Evolutionary conservation across 2,329 filamentous ascomycete genomes (phyloP), one percentile per base, ranked within the genome.

Genomic region (Orbilia quercus): DNA sequence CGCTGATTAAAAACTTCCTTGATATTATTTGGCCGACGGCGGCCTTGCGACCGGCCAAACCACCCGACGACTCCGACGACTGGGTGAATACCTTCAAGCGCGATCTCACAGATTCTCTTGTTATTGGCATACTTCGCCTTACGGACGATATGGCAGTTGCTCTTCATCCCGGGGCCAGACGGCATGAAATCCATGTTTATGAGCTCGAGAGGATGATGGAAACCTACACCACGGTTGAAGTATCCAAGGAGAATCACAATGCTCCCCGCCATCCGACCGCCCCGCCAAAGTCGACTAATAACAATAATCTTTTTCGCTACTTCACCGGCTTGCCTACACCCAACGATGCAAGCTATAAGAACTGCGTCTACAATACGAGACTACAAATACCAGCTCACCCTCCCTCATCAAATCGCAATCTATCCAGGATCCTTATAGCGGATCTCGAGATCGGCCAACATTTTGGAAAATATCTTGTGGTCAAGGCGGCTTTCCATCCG

Each of bases 401-500:
- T 34, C 69, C 69, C 36, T 66, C 69, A 1, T 25, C 40, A 7
- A 54, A n/a, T 11, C 34, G 12, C 3, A 23, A 31, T 11, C 36
- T 73, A 6, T 1, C 18, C n/a, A 51, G 16, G 9, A 50, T 36
- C 1, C 9, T 11, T 11, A 22, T 59, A 7, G 7, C 22, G 11
- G 50, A 62, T 20, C 60, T 73, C 14, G 4, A n/a, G 2, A 12
- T 55, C 2, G 54, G 34, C 14, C 69, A 48, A 14, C 47, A 50
- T 12, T 12, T 50, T 7, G 69, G 47, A 14, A 42, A 42, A 2
- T 66, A 18, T 9, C n/a, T 73, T 1, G 14, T 73, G 22, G 60
- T 73, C 28, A 73, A 73, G 20, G 22, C 55, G 2, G n/a, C 57
- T n/a, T 48, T 66, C 5, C 2, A 36, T 11, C 69, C 69, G 16